These are phyloP conservation scores for Solanum sejunctum DNA, from an alignment of 257 asterid genomes.

Conservation along the genomic window DNA sequence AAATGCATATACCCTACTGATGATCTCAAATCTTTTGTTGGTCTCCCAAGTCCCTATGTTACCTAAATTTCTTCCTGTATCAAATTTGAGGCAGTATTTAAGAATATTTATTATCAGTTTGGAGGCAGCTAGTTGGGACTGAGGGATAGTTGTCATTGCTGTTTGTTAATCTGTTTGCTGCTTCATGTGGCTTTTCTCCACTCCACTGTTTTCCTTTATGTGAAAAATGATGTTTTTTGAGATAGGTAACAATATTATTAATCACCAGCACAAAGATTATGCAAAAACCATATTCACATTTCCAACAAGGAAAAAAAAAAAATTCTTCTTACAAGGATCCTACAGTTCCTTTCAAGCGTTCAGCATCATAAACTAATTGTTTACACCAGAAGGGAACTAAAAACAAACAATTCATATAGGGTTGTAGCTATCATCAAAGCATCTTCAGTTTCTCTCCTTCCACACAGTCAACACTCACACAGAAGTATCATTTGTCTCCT, in stretches of 20 bases:
- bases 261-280: not conserved
- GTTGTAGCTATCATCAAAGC: not conserved
- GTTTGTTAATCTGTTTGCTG: not conserved
- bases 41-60: not conserved
- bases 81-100: not conserved
- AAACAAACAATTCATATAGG: not conserved
- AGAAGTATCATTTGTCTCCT: not conserved
- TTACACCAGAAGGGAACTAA: not conserved
- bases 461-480: not conserved
- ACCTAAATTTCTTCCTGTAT: not conserved
- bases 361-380: not conserved
- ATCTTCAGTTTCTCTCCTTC: not conserved
- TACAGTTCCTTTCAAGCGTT: not conserved
- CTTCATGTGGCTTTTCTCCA: not conserved
- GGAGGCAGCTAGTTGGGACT: not conserved
- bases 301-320: not conserved
- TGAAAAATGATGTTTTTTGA: not conserved
- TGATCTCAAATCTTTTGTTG: not conserved
- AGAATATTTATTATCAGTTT: not conserved
- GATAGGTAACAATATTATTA: not conserved
- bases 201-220: not conserved
- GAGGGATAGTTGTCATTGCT: not conserved
- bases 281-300: not conserved
- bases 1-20: not conserved
- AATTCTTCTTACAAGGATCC: not conserved